These are phyloP conservation scores for Rosellinia necatrix DNA, from an alignment of 2,329 filamentous ascomycete genomes.

Conservation along the genomic window DNA sequence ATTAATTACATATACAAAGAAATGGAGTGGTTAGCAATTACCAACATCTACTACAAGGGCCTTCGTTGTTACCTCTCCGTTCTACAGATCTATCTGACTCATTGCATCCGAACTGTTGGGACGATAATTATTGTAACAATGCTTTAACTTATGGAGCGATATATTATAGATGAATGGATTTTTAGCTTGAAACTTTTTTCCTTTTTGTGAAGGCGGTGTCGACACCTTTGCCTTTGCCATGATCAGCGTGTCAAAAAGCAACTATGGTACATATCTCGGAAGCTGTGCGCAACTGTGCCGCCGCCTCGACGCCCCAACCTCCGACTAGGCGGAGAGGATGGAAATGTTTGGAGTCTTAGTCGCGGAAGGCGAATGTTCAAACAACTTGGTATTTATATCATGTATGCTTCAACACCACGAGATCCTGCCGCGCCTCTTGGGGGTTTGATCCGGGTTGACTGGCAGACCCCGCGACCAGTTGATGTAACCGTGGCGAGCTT, in stretches of 20 bases:
- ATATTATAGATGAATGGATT: neutral
- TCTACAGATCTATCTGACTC: neutral
- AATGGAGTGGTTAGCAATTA: too few species aligned
- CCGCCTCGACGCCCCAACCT: neutral
- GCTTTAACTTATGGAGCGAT: too few species aligned
- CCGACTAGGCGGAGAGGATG: conserved; percentile 2
- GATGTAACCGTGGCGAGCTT: conserved; percentile 10
- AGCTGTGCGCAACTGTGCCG: neutral
- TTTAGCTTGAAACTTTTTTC: neutral
- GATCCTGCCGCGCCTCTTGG: conserved; percentile 1
- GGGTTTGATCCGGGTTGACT: neutral
- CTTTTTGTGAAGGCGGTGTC: too few species aligned
- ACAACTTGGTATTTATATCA: neutral
- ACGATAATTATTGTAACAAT: neutral
- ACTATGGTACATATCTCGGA: too few species aligned
- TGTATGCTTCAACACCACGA: conserved; percentile 2
- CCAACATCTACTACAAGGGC: too few species aligned
- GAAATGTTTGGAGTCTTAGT: too few species aligned
- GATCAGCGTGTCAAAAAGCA: too few species aligned
- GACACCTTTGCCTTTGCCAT: too few species aligned
- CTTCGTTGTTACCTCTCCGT: too few species aligned
- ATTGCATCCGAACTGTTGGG: neutral
- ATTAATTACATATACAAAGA: too few species aligned
- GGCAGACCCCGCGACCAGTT: conserved; percentile 8
- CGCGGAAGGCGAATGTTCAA: too few species aligned